Percentiles rank a stretch among this genome's conserved stretches.
These are phyloP conservation scores for Clonostachys rosea DNA, from an alignment of 2,329 filamentous ascomycete species.

Conservation along the genomic window DNA sequence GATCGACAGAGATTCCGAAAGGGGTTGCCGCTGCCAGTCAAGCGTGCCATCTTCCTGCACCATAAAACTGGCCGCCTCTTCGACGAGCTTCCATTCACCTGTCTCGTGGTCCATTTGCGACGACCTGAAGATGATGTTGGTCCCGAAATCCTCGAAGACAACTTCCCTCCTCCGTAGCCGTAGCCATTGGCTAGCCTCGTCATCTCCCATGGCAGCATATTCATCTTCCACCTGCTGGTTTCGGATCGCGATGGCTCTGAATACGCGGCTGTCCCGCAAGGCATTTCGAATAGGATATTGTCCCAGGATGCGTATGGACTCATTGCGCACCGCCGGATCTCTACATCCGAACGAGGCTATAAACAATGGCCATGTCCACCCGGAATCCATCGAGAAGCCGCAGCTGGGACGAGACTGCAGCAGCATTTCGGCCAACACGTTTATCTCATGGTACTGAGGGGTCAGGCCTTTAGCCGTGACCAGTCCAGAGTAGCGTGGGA, in stretches of 20 bases:
- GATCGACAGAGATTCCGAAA: conserved; percentile 24
- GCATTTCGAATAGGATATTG: conserved; percentile 36
- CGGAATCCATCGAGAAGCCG: conserved; percentile 39
- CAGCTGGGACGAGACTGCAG: conserved; percentile 25
- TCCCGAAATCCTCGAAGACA: conserved; percentile 29
- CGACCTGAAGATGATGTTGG: conserved; percentile 28
- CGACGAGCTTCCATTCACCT: conserved; percentile 27
- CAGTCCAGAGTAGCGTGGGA: conserved; percentile 29
- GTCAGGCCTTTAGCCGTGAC: conserved; percentile 28
- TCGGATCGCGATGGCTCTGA: conserved; percentile 29
- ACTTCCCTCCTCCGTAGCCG: conserved; percentile 28
- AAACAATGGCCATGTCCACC: conserved; percentile 38
- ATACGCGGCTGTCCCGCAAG: conserved; percentile 33
- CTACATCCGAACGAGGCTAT: conserved; percentile 33
- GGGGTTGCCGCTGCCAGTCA: conserved; percentile 25
- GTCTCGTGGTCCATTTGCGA: conserved; percentile 19
- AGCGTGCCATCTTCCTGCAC: conserved; percentile 21
- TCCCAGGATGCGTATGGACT: conserved; percentile 31
- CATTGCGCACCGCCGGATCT: conserved; percentile 27
- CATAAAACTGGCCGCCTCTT: conserved; percentile 25
- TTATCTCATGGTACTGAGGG: conserved; percentile 35
- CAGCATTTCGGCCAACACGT: conserved; percentile 26
- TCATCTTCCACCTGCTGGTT: conserved; percentile 27
- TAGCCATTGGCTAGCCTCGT: conserved; percentile 28
- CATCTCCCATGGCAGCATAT: conserved; percentile 19